phyloP scores from a whole-genome alignment of 176 grass and related monocot genomes.

The Carex pumila region DNA sequence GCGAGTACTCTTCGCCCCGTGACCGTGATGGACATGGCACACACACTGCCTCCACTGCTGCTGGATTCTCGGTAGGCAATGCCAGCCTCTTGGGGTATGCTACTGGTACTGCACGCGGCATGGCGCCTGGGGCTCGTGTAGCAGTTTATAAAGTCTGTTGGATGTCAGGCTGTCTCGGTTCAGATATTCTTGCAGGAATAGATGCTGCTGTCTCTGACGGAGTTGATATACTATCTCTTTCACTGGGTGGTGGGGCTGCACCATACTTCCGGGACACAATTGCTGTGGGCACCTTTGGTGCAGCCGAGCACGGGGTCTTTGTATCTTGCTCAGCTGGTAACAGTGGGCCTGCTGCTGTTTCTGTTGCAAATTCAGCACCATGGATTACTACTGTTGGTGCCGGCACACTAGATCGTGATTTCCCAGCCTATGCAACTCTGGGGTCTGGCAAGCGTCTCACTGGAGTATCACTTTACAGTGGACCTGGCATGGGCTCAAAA shows the following conservation, averaged over 20 bases:
- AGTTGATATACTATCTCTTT: conserved; percentile 80
- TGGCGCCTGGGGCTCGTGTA: conserved; percentile 68
- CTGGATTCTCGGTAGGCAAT: conserved; percentile 53
- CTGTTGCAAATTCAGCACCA: conserved; percentile 78
- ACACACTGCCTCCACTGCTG: conserved; percentile 79
- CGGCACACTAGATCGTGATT: conserved; percentile 81
- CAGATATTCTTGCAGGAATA: conserved; percentile 88
- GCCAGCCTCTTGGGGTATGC: conserved; percentile 92
- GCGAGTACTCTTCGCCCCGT: conserved; percentile 46
- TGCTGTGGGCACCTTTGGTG: conserved; percentile 70
- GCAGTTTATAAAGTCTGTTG: conserved; percentile 97
- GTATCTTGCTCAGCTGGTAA: conserved; percentile 94
- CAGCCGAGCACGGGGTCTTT: conserved; percentile 66
- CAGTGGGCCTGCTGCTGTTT: conserved; percentile 50
- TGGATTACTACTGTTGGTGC: conserved; percentile 85
- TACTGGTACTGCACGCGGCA: conserved; percentile 73
- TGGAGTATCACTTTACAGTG: conserved; percentile 77
- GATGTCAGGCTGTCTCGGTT: conserved; percentile 69
- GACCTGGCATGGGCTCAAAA: conserved; percentile 21
- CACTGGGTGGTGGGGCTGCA: conserved; percentile 72
- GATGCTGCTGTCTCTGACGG: conserved; percentile 68
- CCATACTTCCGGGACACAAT: conserved; percentile 87
- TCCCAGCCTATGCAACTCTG: conserved; percentile 49
- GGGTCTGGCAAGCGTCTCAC: conserved; percentile 35
- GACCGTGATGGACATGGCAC: conserved; percentile 92